phyloP scores from a whole-genome alignment of 345 rosid genomes.

The Clarkia xantiana region DNA sequence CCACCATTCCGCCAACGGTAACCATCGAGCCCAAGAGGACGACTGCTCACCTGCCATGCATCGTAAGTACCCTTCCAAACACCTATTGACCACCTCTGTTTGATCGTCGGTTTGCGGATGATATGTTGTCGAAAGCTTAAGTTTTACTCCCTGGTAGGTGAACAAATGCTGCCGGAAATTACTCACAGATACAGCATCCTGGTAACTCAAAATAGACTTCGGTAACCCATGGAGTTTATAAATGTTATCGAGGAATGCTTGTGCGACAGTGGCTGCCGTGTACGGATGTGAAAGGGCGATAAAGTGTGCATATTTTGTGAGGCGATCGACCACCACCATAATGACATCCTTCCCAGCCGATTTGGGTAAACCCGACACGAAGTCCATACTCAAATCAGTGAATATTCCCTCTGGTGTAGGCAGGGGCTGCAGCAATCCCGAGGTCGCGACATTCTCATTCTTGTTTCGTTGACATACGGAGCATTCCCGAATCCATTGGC shows the following conservation, averaged over 20 bases:
- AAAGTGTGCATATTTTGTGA: conserved; percentile 10
- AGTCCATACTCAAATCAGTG: conserved; percentile 3
- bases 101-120: conserved; percentile 1
- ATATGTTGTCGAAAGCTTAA: background rate
- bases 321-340: conserved; percentile 5
- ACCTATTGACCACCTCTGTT: too few relatives aligned
- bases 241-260: background rate
- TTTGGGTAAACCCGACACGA: conserved; percentile 2
- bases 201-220: background rate
- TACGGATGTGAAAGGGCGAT: background rate
- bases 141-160: background rate
- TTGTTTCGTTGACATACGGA: background rate
- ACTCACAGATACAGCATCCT: background rate
- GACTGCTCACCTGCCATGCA: too few relatives aligned
- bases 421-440: background rate
- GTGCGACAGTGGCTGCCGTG: background rate
- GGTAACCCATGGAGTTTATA: conserved; percentile 6
- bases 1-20: too few relatives aligned
- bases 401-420: background rate
- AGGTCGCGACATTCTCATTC: background rate
- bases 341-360: background rate
- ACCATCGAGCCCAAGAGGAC: too few relatives aligned
- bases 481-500: background rate
- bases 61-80: too few relatives aligned
- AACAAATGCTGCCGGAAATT: conserved; percentile 4